phyloP scores from a whole-genome alignment of 805 yeast genomes.

The Candida silvicultrix region DNA sequence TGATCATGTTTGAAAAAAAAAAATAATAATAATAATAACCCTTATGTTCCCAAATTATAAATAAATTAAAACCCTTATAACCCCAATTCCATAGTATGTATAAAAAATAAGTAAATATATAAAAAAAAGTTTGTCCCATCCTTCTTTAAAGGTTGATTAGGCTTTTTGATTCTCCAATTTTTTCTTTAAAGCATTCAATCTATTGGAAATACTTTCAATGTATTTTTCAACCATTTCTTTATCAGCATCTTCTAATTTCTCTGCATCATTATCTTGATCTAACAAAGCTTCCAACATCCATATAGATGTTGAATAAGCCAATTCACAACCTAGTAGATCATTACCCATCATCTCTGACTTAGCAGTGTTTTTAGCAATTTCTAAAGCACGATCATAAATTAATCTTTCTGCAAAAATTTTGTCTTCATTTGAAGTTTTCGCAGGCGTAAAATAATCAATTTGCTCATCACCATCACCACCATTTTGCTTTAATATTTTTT shows the following conservation, averaged over 20 bases:
- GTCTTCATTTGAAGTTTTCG: slow-evolving; percentile 7
- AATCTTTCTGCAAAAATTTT: slow-evolving; percentile 70
- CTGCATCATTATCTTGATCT: slow-evolving; percentile 36
- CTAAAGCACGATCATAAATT: slow-evolving; percentile 89
- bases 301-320: slow-evolving; percentile 83
- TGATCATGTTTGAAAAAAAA: too few species aligned
- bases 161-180: slow-evolving; percentile 32
- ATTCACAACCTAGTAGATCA: slow-evolving; percentile 71
- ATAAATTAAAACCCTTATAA: too few species aligned
- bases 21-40: neutral
- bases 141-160: too few species aligned
- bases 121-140: too few species aligned
- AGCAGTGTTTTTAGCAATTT: slow-evolving; percentile 88
- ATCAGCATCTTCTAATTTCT: slow-evolving; percentile 65
- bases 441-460: neutral
- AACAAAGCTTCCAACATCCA: slow-evolving; percentile 93
- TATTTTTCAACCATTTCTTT: slow-evolving; percentile 70
- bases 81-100: too few species aligned
- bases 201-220: slow-evolving; percentile 73
- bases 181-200: slow-evolving; percentile 64
- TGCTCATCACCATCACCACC: slow-evolving; percentile 1
- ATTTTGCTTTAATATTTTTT: slow-evolving; percentile 18
- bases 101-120: too few species aligned
- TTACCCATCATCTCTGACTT: slow-evolving; percentile 70
- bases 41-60: too few species aligned